Base-by-base conservation (phyloP, 306 rosid species). In the Urtica urens region DNA sequence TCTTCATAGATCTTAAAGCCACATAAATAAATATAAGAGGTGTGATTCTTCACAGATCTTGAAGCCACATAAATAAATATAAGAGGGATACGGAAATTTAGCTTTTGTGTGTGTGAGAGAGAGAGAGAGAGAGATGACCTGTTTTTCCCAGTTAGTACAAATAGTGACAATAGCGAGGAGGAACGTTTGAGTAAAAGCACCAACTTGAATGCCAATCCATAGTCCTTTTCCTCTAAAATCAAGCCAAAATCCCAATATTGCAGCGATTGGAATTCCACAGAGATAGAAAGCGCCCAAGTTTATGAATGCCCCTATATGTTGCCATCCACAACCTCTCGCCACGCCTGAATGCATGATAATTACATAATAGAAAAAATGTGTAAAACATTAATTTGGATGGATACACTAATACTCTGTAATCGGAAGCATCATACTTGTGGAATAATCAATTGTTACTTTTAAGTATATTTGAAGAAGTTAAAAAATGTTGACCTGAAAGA, bases 281-380 rank as follows among this genome's bases (percentile, higher is more conserved):
- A 81, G 62, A 55, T 81, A 81, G 51, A 55, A 81, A 15, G 92
- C 75, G 2, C 85, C 85, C 10, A 81, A 47, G 55, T 81, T 81
- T 8, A 74, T 66, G 57, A 62, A 74, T 24, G 79, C 92, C 37
- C 82, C 92, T 21, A 71, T 11, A 33, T 77, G 73, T 56, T 81
- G 85, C 92, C 85, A 77, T 39, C 92, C 92, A 74, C 79, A 77
- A 12, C 92, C 82, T 62, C 82, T 77, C 59, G 82, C 78, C 66
- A 74, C 45, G 39, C 85, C 92, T 81, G 45, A 13, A 35, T 24
- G 3, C 14, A 41, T 17, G 7, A 16, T 41, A 18, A 41, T 40
- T 40, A 7, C 10, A 4, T 28, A 41, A 41, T 3, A 41, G 7
- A 16, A 7, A 1, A 8, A 40, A 1, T 26, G 11, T 7, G 15